A percentile compares a stretch with the other conserved stretches of the same genome.
Conservation (phyloP, 2,329 filamentous ascomycete species). For the Metarhizium humberi region DNA sequence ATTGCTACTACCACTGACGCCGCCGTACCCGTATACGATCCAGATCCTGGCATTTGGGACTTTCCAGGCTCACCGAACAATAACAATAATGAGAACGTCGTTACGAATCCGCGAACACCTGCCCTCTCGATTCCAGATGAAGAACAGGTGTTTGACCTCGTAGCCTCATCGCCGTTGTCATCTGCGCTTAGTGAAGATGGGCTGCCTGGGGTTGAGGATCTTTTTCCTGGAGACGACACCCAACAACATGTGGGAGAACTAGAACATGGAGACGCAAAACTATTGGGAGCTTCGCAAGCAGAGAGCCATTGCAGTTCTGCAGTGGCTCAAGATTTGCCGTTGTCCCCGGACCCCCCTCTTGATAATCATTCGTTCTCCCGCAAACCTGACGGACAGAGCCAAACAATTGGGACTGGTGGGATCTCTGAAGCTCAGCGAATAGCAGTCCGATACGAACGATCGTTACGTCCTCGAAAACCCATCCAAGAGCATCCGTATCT, state of each 20-base stretch:
- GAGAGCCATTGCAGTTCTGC: neutral
- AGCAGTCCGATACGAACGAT: constrained; percentile 32
- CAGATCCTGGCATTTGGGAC: constrained; percentile 23
- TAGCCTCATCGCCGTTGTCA: constrained; percentile 25
- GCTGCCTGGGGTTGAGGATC: constrained; percentile 1
- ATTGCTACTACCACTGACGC: neutral
- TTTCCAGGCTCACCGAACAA: constrained; percentile 24
- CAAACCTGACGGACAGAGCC: constrained; percentile 9
- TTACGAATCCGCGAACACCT: neutral
- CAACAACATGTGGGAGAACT: neutral
- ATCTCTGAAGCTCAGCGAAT: constrained; percentile 13
- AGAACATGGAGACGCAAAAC: neutral
- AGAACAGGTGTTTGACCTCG: constrained; percentile 3
- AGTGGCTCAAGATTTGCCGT: neutral
- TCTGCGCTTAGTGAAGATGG: constrained; percentile 20
- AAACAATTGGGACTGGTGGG: neutral
- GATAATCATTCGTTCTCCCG: neutral
- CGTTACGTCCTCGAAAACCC: constrained; percentile 48
- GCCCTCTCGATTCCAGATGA: constrained; percentile 1
- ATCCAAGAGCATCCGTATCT: constrained; percentile 53
- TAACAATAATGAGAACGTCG: constrained; percentile 10
- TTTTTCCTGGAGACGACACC: neutral
- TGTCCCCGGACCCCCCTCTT: neutral
- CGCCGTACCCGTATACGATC: neutral
- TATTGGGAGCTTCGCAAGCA: neutral